Conservation (phyloP, 306 rosid genomes). For the Lathyrus sativus region DNA sequence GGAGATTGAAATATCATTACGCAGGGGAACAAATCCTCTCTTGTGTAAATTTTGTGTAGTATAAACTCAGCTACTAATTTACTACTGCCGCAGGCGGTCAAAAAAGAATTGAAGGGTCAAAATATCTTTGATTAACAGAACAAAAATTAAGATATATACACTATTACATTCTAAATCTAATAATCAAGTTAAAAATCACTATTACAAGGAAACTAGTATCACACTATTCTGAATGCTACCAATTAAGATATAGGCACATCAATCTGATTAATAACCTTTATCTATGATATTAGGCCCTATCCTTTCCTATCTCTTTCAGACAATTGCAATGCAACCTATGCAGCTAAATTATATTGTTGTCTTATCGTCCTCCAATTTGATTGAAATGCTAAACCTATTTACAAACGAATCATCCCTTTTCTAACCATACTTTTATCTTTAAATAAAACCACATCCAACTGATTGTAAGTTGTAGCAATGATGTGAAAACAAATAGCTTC, state of each 20-base stretch:
- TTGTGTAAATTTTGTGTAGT: no score
- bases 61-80: no score
- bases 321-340: slow-evolving; percentile 10
- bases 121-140: no score
- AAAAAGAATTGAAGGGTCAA: no score
- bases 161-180: no score
- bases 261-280: neutral
- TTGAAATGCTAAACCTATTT: slow-evolving; percentile 36
- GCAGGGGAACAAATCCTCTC: no score
- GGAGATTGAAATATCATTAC: neutral
- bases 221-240: neutral
- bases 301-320: slow-evolving; percentile 5
- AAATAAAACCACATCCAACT: slow-evolving; percentile 28
- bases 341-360: slow-evolving; percentile 1
- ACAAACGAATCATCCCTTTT: slow-evolving; percentile 20
- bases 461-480: slow-evolving; percentile 28
- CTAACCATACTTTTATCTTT: slow-evolving; percentile 1
- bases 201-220: neutral
- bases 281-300: slow-evolving; percentile 1
- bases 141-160: neutral
- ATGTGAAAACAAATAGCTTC: slow-evolving; percentile 31
- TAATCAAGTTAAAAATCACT: neutral
- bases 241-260: neutral
- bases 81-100: no score
- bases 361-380: slow-evolving; percentile 11